A percentile compares a stretch with the other conserved stretches of the same genome.
Evolutionary conservation across 1,139 yeast species (phyloP).

Genomic region (Candida dubliniensis): DNA sequence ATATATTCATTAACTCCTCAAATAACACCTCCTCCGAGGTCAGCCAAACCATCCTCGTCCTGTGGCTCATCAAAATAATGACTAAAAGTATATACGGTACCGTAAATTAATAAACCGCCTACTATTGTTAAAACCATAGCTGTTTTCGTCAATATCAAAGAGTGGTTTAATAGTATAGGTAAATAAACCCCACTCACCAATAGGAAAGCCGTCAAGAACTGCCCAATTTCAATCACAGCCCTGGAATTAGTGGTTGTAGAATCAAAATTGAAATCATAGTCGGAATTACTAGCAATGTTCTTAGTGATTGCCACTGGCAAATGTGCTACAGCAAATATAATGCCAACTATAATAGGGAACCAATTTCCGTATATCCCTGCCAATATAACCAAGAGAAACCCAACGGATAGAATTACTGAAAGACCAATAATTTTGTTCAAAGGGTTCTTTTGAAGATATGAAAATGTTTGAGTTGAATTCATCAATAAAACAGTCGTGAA

Average conservation of each 20-base stretch:
- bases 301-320: constrained; percentile 55
- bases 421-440: constrained; percentile 72
- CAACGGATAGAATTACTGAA: constrained; percentile 72
- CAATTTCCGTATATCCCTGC: constrained; percentile 78
- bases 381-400: constrained; percentile 73
- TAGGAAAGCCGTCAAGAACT: constrained; percentile 66
- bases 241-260: constrained; percentile 30
- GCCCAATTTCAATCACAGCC: constrained; percentile 56
- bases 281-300: constrained; percentile 33
- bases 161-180: constrained; percentile 67
- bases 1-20: constrained; percentile 10
- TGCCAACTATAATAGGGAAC: constrained; percentile 67
- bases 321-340: constrained; percentile 60
- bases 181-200: constrained; percentile 65
- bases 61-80: constrained; percentile 65
- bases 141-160: constrained; percentile 53
- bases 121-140: constrained; percentile 63
- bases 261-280: constrained; percentile 49
- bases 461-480: constrained; percentile 26
- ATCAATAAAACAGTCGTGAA: constrained; percentile 18
- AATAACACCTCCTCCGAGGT: constrained; percentile 33
- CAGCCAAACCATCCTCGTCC: constrained; percentile 39
- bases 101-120: constrained; percentile 73
- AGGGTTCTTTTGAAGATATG: constrained; percentile 47
- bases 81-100: constrained; percentile 72